A percentile compares a stretch with the other conserved stretches of the same genome.
Conservation (phyloP, 73 alveolate species). For the Paramecium biaurelia region DNA sequence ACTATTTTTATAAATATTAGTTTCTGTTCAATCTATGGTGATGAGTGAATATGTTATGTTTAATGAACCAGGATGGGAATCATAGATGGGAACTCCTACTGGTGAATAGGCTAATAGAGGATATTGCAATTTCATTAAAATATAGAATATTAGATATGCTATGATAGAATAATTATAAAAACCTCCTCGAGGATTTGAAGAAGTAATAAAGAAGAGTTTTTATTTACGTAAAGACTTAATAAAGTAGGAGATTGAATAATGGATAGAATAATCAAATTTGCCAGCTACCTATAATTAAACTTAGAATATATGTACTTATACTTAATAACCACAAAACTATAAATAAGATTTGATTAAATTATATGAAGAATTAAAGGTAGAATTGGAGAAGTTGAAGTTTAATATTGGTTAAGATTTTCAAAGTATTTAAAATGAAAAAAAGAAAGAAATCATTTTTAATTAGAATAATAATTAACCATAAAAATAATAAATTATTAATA, state of each 20-base stretch:
- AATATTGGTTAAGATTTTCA: background rate
- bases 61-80: slow-evolving; percentile 97
- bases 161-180: slow-evolving; percentile 90
- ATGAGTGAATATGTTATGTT: slow-evolving; percentile 96
- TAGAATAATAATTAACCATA: background rate
- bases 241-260: slow-evolving; percentile 68
- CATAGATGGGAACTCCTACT: slow-evolving; percentile 91
- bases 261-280: slow-evolving; percentile 75
- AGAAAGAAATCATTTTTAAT: background rate
- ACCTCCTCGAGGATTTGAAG: slow-evolving; percentile 93
- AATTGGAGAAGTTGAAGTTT: background rate
- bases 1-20: slow-evolving; percentile 87
- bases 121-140: slow-evolving; percentile 89
- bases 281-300: slow-evolving; percentile 70
- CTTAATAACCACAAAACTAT: background rate
- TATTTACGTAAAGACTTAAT: slow-evolving; percentile 77
- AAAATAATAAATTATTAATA: background rate
- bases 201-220: slow-evolving; percentile 76
- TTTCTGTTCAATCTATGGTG: slow-evolving; percentile 91
- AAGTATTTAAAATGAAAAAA: background rate
- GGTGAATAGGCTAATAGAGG: slow-evolving; percentile 95
- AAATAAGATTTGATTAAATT: background rate
- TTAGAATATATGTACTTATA: background rate
- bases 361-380: background rate
- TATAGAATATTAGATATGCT: slow-evolving; percentile 90